phyloP scores from a whole-genome alignment of 306 rosid genomes.

The Abrus precatorius region DNA sequence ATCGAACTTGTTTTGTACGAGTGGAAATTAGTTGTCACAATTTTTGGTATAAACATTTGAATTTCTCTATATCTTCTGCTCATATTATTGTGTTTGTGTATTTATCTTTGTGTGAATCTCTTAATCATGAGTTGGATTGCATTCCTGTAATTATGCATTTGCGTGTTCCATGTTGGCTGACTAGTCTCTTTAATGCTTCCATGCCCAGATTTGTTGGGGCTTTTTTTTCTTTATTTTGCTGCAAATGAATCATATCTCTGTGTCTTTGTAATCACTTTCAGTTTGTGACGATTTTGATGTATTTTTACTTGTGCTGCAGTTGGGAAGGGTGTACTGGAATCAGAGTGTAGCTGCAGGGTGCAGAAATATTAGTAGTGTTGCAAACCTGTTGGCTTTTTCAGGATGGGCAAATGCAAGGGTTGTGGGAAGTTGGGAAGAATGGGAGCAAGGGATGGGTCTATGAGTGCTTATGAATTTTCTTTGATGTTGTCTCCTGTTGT shows the following conservation, averaged over 20 bases:
- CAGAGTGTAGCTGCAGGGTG: constrained; percentile 43
- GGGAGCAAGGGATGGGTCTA: constrained; percentile 70
- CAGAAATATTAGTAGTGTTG: constrained; percentile 36
- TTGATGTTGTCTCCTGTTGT: constrained; percentile 92
- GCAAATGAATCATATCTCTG: constrained; percentile 22
- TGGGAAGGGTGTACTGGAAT: constrained; percentile 70
- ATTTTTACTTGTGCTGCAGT: constrained; percentile 54
- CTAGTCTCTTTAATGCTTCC: neutral
- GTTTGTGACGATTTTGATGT: constrained; percentile 29
- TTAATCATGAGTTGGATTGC: neutral
- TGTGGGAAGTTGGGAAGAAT: constrained; percentile 91
- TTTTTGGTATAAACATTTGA: neutral
- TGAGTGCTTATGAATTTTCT: constrained; percentile 82
- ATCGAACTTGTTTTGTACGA: neutral
- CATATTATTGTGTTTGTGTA: neutral
- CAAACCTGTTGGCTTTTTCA: constrained; percentile 49
- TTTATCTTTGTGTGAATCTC: neutral
- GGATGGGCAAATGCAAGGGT: constrained; percentile 82
- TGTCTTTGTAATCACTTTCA: constrained; percentile 21
- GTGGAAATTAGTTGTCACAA: neutral
- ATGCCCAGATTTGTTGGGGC: neutral
- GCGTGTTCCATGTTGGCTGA: neutral
- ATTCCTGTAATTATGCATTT: neutral
- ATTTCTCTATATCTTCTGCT: neutral
- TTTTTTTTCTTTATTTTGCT: neutral